A percentile compares a stretch with the other conserved stretches of the same genome.
phyloP scores from a whole-genome alignment of 139 green algal species.

The Coelastrella sp. region DNA sequence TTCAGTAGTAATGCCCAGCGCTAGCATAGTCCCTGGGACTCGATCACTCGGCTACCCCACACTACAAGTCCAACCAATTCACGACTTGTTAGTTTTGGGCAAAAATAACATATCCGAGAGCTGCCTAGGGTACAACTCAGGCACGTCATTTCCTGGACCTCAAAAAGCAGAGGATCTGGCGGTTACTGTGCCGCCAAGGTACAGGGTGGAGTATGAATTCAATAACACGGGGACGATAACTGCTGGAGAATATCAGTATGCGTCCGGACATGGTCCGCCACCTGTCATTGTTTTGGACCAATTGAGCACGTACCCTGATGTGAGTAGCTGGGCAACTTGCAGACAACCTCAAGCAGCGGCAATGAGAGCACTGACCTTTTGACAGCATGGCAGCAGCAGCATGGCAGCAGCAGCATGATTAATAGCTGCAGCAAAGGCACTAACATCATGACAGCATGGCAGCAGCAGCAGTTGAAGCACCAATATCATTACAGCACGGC shows the following conservation, averaged over 20 bases:
- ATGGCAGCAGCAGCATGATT: too few relatives aligned
- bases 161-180: neutral
- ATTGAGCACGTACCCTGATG: conserved; percentile 14
- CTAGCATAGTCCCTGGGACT: conserved; percentile 23
- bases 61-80: conserved; percentile 28
- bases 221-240: neutral
- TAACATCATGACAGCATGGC: too few relatives aligned
- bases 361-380: neutral
- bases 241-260: neutral
- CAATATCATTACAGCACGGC: too few relatives aligned
- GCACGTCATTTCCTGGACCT: neutral
- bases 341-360: neutral
- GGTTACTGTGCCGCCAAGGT: neutral
- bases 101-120: neutral
- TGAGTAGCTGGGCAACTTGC: neutral
- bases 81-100: neutral
- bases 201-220: conserved; percentile 30
- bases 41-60: neutral
- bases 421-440: too few relatives aligned
- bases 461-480: too few relatives aligned
- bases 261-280: neutral
- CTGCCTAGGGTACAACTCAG: neutral
- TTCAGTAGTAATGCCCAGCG: conserved; percentile 15
- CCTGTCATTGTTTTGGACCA: conserved; percentile 24
- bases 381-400: too few relatives aligned